phyloP scores from a whole-genome alignment of 164 flowering plant genomes.

The Magnolia changhungtana region DNA sequence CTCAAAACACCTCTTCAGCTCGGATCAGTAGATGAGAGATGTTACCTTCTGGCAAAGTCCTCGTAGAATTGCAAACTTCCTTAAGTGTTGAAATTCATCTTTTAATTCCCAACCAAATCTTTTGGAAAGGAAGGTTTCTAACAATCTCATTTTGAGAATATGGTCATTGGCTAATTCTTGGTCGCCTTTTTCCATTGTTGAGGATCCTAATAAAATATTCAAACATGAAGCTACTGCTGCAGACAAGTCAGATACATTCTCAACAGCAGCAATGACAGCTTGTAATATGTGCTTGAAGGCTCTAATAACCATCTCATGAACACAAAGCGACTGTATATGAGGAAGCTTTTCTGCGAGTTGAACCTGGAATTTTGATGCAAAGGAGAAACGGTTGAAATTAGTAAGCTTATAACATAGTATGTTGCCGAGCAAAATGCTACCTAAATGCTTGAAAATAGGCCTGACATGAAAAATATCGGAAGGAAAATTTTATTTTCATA shows the following conservation, averaged over 20 bases:
- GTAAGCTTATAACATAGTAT: background rate
- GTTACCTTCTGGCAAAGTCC: slow-evolving; percentile 90
- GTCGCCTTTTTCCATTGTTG: slow-evolving; percentile 26
- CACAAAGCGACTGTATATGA: slow-evolving; percentile 86
- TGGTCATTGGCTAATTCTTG: slow-evolving; percentile 26
- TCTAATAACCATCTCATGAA: slow-evolving; percentile 96
- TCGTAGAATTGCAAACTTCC: slow-evolving; percentile 74
- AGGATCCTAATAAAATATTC: slow-evolving; percentile 68
- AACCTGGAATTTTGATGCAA: slow-evolving; percentile 42
- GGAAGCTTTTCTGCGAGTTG: slow-evolving; percentile 91
- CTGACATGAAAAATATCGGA: background rate
- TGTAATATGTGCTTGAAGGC: slow-evolving; percentile 78
- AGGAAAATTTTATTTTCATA: too few relatives aligned
- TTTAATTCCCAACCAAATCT: slow-evolving; percentile 68
- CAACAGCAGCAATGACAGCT: slow-evolving; percentile 64
- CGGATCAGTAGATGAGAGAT: slow-evolving; percentile 2
- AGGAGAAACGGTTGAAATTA: background rate
- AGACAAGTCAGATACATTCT: slow-evolving; percentile 41
- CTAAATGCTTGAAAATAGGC: background rate
- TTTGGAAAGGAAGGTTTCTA: slow-evolving; percentile 43
- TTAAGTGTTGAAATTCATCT: slow-evolving; percentile 64
- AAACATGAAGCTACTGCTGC: slow-evolving; percentile 63
- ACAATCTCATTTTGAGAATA: slow-evolving; percentile 57
- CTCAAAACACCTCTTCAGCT: background rate
- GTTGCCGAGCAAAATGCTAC: background rate